phyloP scores from a whole-genome alignment of 257 asterid species.

The Salvia splendens region DNA sequence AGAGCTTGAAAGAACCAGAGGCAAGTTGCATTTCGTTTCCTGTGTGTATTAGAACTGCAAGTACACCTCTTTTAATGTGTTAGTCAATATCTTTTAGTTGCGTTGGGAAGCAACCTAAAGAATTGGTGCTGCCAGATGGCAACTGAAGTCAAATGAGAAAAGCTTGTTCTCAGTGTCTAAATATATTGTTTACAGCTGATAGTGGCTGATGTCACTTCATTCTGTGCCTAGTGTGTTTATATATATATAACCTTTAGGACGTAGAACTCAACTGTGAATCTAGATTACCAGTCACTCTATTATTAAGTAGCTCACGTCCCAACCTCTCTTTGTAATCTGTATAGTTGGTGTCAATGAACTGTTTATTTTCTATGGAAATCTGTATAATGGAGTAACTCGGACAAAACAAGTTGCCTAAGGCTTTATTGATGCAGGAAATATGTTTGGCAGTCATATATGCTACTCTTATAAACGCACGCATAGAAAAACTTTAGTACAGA shows the following conservation, averaged over 20 bases:
- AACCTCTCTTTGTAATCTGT: neutral
- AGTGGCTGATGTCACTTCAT: neutral
- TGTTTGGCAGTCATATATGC: too few relatives aligned
- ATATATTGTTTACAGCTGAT: constrained; percentile 2
- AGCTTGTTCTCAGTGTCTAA: neutral
- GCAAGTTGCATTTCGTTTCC: constrained; percentile 46
- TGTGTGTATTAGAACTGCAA: constrained; percentile 23
- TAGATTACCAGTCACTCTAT: constrained; percentile 1
- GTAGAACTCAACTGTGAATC: neutral
- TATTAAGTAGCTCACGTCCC: neutral
- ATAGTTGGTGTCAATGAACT: neutral
- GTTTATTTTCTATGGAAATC: constrained; percentile 4
- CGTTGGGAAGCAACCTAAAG: neutral
- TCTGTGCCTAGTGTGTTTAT: neutral
- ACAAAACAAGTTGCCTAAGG: neutral
- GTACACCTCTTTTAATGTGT: neutral
- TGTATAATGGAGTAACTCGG: constrained; percentile 9
- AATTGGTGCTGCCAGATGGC: constrained; percentile 9
- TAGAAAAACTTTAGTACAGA: too few relatives aligned
- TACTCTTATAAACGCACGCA: too few relatives aligned
- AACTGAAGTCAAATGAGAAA: neutral
- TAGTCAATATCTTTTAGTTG: neutral
- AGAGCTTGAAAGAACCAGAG: constrained; percentile 88
- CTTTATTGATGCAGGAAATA: constrained; percentile 13
- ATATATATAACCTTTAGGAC: too few relatives aligned